Percentiles rank a stretch among this genome's conserved stretches.
These are phyloP conservation scores for Sphaerobolus stellatus DNA, from an alignment of 1,284 basidiomycete genomes.

Conservation along the genomic window DNA sequence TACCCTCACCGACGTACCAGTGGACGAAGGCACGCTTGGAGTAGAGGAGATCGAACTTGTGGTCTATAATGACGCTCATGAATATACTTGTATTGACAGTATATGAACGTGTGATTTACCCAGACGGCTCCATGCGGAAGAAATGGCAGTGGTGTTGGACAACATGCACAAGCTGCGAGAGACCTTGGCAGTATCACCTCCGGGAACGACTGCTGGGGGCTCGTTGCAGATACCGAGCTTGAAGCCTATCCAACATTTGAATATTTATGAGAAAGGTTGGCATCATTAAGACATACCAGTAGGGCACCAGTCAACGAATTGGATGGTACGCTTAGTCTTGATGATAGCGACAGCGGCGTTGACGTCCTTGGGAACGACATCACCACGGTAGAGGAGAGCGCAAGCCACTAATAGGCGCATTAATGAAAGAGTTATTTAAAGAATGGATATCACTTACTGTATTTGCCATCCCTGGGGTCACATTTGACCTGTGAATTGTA, in stretches of 20 bases:
- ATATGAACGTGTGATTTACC: slow-evolving; percentile 18
- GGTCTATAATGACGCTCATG: slow-evolving; percentile 48
- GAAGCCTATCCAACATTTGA: slow-evolving; percentile 2
- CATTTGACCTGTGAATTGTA: slow-evolving; percentile 76
- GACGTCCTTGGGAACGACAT: slow-evolving; percentile 97
- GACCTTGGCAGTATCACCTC: slow-evolving; percentile 86
- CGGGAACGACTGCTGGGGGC: slow-evolving; percentile 79
- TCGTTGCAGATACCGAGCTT: slow-evolving; percentile 87
- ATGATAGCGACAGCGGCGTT: slow-evolving; percentile 91
- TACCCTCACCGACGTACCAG: slow-evolving; percentile 97
- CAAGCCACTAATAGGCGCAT: slow-evolving; percentile 65
- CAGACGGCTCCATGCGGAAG: slow-evolving; percentile 83
- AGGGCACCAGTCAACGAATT: slow-evolving; percentile 98
- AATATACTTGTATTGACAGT: background rate
- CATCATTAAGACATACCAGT: slow-evolving; percentile 83
- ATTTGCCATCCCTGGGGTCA: slow-evolving; percentile 94
- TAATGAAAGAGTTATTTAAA: slow-evolving; percentile 6
- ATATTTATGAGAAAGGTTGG: slow-evolving; percentile 13
- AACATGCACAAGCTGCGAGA: slow-evolving; percentile 89
- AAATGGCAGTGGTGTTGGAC: slow-evolving; percentile 63
- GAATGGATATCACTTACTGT: slow-evolving; percentile 60
- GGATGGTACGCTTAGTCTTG: slow-evolving; percentile 97
- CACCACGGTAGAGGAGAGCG: slow-evolving; percentile 88
- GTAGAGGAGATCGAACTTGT: slow-evolving; percentile 98
- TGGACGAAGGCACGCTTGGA: slow-evolving; percentile 91